Conservation (phyloP, 225 moss, liverwort and hornwort genomes). For the Anthoceros angustus region DNA sequence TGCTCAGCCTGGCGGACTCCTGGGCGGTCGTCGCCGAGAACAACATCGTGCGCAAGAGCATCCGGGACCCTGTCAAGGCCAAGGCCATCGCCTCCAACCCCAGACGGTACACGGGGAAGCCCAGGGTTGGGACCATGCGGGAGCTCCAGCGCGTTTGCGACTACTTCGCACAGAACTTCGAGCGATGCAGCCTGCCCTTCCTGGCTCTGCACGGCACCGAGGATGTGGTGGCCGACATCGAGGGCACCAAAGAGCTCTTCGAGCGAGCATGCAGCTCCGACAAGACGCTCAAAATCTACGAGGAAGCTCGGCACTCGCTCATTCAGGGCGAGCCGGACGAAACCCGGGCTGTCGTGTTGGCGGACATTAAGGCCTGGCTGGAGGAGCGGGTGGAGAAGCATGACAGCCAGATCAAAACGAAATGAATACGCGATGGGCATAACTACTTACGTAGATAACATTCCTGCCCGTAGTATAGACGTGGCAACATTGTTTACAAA, state of each 20-base stretch:
- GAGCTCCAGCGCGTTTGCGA: slow-evolving; percentile 31
- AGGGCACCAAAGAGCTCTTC: slow-evolving; percentile 27
- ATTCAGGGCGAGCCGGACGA: slow-evolving; percentile 45
- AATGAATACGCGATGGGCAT: no score
- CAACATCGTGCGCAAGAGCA: slow-evolving; percentile 9
- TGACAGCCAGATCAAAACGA: no score
- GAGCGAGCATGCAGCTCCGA: slow-evolving; percentile 28
- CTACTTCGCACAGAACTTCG: slow-evolving; percentile 25
- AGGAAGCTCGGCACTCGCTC: slow-evolving; percentile 46
- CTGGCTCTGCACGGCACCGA: slow-evolving; percentile 39
- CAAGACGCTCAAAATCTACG: slow-evolving; percentile 36
- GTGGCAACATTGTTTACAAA: no score
- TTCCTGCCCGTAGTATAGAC: no score
- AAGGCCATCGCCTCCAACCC: slow-evolving; percentile 20
- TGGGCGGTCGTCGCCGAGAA: slow-evolving; percentile 31
- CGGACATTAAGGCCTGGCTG: slow-evolving; percentile 46
- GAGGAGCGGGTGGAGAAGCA: slow-evolving; percentile 21
- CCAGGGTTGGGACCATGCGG: slow-evolving; percentile 51
- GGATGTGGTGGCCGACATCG: slow-evolving; percentile 32
- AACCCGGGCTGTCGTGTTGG: slow-evolving; percentile 20
- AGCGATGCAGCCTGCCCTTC: slow-evolving; percentile 33
- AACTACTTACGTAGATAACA: no score
- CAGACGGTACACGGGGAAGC: slow-evolving; percentile 29
- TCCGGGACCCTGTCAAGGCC: slow-evolving; percentile 24
- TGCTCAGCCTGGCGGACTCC: slow-evolving; percentile 29